phyloP scores from a whole-genome alignment of 768 basidiomycete genomes.

The Tylopilus vinaceipallidus region DNA sequence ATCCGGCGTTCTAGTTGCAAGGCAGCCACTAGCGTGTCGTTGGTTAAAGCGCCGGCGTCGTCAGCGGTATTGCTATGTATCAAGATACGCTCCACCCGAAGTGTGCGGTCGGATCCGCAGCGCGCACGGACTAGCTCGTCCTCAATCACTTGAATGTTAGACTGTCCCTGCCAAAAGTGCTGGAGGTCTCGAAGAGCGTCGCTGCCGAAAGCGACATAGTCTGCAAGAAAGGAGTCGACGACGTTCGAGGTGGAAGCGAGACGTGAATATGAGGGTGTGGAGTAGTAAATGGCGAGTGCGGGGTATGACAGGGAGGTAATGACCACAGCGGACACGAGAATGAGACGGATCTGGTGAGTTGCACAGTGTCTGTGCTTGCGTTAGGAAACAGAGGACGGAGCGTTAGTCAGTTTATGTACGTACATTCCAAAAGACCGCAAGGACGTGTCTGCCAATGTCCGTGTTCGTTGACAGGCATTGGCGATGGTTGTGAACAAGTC shows the following conservation, averaged over 20 bases:
- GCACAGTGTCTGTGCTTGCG: constrained; percentile 68
- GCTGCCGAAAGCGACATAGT: constrained; percentile 50
- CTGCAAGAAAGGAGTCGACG: constrained; percentile 60
- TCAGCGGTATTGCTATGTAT: constrained; percentile 51
- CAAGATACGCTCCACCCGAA: constrained; percentile 77
- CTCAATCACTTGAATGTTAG: constrained; percentile 60
- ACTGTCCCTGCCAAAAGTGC: constrained; percentile 68
- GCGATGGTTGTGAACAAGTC: constrained; percentile 17
- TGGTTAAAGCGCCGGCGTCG: constrained; percentile 53
- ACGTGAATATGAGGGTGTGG: constrained; percentile 60
- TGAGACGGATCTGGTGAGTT: constrained; percentile 85
- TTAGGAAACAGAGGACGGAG: background rate
- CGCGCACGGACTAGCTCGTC: constrained; percentile 71
- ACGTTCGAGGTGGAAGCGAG: constrained; percentile 54
- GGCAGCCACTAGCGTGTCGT: constrained; percentile 59
- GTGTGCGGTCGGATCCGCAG: constrained; percentile 64
- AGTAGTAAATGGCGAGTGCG: constrained; percentile 81
- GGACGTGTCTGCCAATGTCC: constrained; percentile 44
- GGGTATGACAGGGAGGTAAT: constrained; percentile 90
- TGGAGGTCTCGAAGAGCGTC: constrained; percentile 62
- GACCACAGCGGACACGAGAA: constrained; percentile 83
- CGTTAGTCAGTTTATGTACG: too few species aligned
- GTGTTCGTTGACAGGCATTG: constrained; percentile 32
- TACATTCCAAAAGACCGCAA: constrained; percentile 81
- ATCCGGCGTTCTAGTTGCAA: constrained; percentile 61